Conservation (phyloP, 2,329 filamentous ascomycete species). For the Xylaria digitata region DNA sequence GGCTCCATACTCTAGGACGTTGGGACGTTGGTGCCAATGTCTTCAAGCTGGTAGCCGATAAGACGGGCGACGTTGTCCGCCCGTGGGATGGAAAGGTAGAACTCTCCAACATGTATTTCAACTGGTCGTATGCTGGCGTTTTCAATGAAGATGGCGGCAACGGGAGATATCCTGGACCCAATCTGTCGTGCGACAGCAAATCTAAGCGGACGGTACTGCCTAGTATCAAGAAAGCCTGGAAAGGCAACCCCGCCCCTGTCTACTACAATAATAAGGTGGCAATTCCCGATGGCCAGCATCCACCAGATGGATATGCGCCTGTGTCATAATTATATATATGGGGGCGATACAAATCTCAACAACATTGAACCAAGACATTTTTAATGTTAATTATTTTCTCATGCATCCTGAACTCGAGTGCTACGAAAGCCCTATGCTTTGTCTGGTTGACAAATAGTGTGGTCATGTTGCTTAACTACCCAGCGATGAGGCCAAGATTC, state of each 20-base stretch:
- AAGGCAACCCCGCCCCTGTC: slow-evolving; percentile 52
- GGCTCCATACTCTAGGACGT: slow-evolving; percentile 74
- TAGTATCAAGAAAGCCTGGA: slow-evolving; percentile 54
- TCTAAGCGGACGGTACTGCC: slow-evolving; percentile 52
- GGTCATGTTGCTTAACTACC: not conserved
- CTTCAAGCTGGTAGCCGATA: slow-evolving; percentile 68
- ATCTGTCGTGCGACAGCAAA: slow-evolving; percentile 49
- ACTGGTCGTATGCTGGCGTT: slow-evolving; percentile 64
- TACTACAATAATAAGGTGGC: slow-evolving; percentile 58
- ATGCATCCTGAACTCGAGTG: no score
- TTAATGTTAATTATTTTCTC: not conserved
- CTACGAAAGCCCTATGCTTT: not conserved
- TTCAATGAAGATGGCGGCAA: slow-evolving; percentile 56
- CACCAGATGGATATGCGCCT: slow-evolving; percentile 54
- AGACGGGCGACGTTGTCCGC: slow-evolving; percentile 67
- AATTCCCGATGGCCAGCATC: slow-evolving; percentile 57
- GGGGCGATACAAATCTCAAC: not conserved
- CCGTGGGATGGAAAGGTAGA: slow-evolving; percentile 50
- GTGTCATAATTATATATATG: slow-evolving; percentile 13
- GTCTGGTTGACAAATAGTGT: not conserved
- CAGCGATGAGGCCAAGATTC: no score
- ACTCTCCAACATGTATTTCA: slow-evolving; percentile 61
- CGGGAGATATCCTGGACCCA: slow-evolving; percentile 54
- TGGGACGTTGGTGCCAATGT: slow-evolving; percentile 80
- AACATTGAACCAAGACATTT: not conserved